A percentile compares a stretch with the other conserved stretches of the same genome.
Conservation (phyloP, 2,329 filamentous ascomycete genomes). For the Polychaeton citri region DNA sequence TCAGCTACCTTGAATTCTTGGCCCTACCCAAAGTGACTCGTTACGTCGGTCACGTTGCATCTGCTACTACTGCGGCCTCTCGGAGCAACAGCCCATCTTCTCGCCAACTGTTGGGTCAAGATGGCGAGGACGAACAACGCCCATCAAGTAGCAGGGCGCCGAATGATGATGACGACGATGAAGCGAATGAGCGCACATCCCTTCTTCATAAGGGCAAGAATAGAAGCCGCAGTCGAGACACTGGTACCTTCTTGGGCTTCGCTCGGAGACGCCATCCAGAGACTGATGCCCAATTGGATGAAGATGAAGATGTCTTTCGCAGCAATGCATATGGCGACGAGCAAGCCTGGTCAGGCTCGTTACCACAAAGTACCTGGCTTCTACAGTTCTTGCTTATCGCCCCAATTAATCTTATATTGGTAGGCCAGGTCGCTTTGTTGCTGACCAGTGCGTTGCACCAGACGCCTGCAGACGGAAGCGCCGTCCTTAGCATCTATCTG, state of each 20-base stretch:
- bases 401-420: constrained; percentile 62
- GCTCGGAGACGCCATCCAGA: constrained; percentile 25
- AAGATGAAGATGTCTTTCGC: constrained; percentile 15
- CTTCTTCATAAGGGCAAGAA: constrained; percentile 37
- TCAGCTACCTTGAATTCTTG: constrained; percentile 71
- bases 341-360: constrained; percentile 68
- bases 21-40: constrained; percentile 54
- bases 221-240: constrained; percentile 15
- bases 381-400: constrained; percentile 71
- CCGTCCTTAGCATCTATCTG: constrained; percentile 58
- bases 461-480: constrained; percentile 72
- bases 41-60: constrained; percentile 48
- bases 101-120: constrained; percentile 10
- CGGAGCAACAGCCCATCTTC: constrained; percentile 16
- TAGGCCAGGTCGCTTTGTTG: constrained; percentile 63
- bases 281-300: constrained; percentile 18
- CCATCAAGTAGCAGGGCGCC: constrained; percentile 10
- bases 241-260: constrained; percentile 41
- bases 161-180: constrained; percentile 25
- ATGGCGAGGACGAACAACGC: constrained; percentile 5
- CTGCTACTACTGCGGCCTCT: constrained; percentile 8
- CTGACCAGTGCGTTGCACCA: constrained; percentile 61
- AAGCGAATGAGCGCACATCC: constrained; percentile 43
- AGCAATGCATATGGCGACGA: constrained; percentile 50
- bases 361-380: constrained; percentile 79